A percentile compares a stretch with the other conserved stretches of the same genome.
Evolutionary conservation across 2,329 filamentous ascomycete species (phyloP).

Genomic region (Ceratocystiopsis sp.): DNA sequence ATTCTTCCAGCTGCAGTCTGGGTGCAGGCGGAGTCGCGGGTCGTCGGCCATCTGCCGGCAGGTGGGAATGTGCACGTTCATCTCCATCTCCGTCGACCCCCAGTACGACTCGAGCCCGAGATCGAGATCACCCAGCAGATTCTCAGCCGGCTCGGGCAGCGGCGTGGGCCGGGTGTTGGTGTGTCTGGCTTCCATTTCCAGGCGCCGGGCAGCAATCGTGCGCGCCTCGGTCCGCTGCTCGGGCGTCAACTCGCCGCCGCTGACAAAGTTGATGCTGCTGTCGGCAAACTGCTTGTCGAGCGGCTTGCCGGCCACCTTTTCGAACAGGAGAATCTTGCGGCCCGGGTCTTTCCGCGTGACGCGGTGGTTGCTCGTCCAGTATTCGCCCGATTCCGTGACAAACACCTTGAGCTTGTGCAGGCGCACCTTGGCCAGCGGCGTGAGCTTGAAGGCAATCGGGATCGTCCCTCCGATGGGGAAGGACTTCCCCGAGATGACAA

Average conservation of each 20-base stretch:
- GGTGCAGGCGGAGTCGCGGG: slow-evolving; percentile 49
- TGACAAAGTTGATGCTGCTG: slow-evolving; percentile 59
- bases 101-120: slow-evolving; percentile 53
- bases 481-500: slow-evolving; percentile 88
- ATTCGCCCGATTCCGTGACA: slow-evolving; percentile 79
- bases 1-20: slow-evolving; percentile 85
- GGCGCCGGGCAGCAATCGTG: slow-evolving; percentile 26
- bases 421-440: slow-evolving; percentile 81
- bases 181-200: slow-evolving; percentile 36
- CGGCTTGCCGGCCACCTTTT: slow-evolving; percentile 69
- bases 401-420: slow-evolving; percentile 86
- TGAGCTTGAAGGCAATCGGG: slow-evolving; percentile 86
- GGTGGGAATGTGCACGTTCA: slow-evolving; percentile 80
- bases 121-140: slow-evolving; percentile 66
- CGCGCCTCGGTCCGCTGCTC: slow-evolving; percentile 31
- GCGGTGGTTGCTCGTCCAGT: slow-evolving; percentile 72
- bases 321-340: slow-evolving; percentile 70
- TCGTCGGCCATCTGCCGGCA: slow-evolving; percentile 74
- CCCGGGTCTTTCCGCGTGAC: slow-evolving; percentile 74
- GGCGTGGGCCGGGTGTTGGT: slow-evolving; percentile 21
- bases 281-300: slow-evolving; percentile 56
- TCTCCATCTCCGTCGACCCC: slow-evolving; percentile 85
- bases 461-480: slow-evolving; percentile 79
- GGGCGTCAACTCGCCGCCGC: slow-evolving; percentile 58
- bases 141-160: slow-evolving; percentile 40